Percentiles rank a stretch among this genome's conserved stretches.
Evolutionary conservation across 164 flowering plant species (phyloP).

Genomic region (Berberis thunbergii): DNA sequence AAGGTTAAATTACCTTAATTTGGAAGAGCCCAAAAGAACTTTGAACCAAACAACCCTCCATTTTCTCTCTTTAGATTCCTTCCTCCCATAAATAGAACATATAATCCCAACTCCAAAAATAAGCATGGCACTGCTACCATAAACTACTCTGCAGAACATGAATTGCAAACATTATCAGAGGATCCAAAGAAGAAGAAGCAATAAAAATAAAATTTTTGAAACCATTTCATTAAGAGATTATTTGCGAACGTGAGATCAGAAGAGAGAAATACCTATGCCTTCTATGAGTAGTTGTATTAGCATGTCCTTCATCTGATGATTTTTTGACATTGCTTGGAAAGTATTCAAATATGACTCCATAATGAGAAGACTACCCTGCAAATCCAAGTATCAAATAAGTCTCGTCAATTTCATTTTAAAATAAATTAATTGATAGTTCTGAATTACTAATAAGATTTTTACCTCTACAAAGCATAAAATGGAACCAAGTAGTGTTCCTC

Average conservation of each 20-base stretch:
- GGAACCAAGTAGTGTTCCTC: constrained; percentile 72
- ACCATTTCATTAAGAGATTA: background rate
- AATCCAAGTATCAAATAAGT: background rate
- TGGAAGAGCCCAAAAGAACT: constrained; percentile 47
- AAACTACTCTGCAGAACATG: constrained; percentile 53
- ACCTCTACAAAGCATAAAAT: constrained; percentile 79
- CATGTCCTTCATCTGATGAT: constrained; percentile 37
- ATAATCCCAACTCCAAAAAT: constrained; percentile 54
- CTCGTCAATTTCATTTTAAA: no score
- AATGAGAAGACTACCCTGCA: constrained; percentile 59
- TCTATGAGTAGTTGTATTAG: constrained; percentile 51
- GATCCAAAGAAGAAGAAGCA: no score
- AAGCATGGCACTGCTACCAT: constrained; percentile 71
- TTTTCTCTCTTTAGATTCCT: constrained; percentile 19
- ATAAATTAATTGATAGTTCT: background rate
- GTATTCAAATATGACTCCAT: constrained; percentile 53
- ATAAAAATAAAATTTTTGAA: no score
- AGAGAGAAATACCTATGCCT: constrained; percentile 44
- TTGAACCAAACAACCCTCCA: constrained; percentile 25
- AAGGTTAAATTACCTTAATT: constrained; percentile 30
- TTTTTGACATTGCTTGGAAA: constrained; percentile 33
- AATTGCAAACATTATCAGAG: no score
- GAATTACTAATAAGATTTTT: constrained; percentile 3
- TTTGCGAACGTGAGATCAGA: background rate
- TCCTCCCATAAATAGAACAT: constrained; percentile 53